Evolutionary conservation across 176 grass and related monocot species (phyloP).

Genomic region (Rhipidocladum racemiflorum): DNA sequence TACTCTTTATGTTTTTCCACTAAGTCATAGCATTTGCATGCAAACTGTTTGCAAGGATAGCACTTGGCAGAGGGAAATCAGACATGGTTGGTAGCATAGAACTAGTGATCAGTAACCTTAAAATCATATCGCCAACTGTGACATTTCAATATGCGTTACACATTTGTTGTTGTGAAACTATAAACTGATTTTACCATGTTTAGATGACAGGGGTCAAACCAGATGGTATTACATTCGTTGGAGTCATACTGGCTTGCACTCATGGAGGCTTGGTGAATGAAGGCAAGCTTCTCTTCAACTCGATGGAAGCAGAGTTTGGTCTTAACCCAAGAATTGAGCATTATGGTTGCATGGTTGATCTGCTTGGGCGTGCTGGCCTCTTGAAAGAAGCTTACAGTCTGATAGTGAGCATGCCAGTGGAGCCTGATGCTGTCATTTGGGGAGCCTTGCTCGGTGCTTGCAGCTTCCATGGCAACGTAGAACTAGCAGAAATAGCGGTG

Average conservation of each 20-base stretch:
- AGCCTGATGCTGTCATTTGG: constrained; percentile 73
- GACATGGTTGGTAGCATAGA: neutral
- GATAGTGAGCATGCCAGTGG: constrained; percentile 58
- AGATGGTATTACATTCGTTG: constrained; percentile 66
- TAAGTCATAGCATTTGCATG: neutral
- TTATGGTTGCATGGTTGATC: constrained; percentile 73
- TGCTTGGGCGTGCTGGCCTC: constrained; percentile 58
- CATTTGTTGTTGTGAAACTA: neutral
- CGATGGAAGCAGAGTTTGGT: constrained; percentile 43
- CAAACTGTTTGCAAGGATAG: neutral
- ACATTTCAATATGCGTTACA: neutral
- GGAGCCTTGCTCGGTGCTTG: constrained; percentile 67
- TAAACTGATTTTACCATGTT: constrained; percentile 24
- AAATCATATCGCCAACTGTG: neutral
- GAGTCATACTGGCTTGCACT: constrained; percentile 68
- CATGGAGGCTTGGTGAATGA: constrained; percentile 72
- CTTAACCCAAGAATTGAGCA: constrained; percentile 62
- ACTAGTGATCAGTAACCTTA: neutral
- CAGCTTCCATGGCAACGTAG: constrained; percentile 61
- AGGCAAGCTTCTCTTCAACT: constrained; percentile 52
- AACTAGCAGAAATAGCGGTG: constrained; percentile 54
- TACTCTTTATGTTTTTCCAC: neutral
- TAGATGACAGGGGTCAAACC: constrained; percentile 48
- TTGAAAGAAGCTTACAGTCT: constrained; percentile 58
- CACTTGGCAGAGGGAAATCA: neutral